Percentiles rank a stretch among this genome's conserved stretches.
phyloP scores from a whole-genome alignment of 2,329 filamentous ascomycete species.

The Nigrospora osmanthi region DNA sequence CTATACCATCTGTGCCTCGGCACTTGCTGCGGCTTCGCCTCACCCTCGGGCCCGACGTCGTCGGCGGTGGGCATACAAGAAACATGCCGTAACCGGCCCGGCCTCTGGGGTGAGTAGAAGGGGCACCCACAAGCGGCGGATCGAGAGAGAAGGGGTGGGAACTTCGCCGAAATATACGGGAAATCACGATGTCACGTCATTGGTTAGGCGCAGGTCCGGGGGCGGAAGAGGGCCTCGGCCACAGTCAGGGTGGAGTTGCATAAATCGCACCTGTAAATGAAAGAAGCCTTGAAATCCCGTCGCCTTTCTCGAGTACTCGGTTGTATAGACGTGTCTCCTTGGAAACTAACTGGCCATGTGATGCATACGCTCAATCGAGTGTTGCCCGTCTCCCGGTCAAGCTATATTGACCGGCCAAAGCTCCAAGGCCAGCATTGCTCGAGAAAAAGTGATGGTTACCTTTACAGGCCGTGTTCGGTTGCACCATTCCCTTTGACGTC shows the following conservation, averaged over 20 bases:
- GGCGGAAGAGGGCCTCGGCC: not conserved
- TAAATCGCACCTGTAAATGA: constrained; percentile 1
- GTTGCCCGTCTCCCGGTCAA: too few relatives aligned
- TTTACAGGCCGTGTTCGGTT: too few relatives aligned
- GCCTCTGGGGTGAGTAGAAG: not conserved
- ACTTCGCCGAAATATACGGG: not conserved
- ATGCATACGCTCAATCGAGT: too few relatives aligned
- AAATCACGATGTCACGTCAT: constrained; percentile 2
- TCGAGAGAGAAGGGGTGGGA: not conserved
- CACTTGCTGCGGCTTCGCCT: not conserved
- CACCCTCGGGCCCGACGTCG: not conserved
- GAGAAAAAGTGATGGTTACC: too few relatives aligned
- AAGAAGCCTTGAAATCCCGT: not conserved
- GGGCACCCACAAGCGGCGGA: not conserved
- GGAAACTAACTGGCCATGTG: too few relatives aligned
- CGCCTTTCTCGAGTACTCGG: too few relatives aligned
- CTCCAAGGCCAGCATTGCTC: too few relatives aligned
- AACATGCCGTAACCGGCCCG: too few relatives aligned
- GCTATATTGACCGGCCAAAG: too few relatives aligned
- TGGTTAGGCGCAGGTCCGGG: not conserved
- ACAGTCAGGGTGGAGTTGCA: not conserved
- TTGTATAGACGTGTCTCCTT: too few relatives aligned
- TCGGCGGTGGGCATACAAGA: not conserved
- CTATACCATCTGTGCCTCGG: not conserved
- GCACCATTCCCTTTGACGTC: too few relatives aligned